Evolutionary conservation across 139 green algal species (phyloP).

Genomic region (Zygnema cylindricum): DNA sequence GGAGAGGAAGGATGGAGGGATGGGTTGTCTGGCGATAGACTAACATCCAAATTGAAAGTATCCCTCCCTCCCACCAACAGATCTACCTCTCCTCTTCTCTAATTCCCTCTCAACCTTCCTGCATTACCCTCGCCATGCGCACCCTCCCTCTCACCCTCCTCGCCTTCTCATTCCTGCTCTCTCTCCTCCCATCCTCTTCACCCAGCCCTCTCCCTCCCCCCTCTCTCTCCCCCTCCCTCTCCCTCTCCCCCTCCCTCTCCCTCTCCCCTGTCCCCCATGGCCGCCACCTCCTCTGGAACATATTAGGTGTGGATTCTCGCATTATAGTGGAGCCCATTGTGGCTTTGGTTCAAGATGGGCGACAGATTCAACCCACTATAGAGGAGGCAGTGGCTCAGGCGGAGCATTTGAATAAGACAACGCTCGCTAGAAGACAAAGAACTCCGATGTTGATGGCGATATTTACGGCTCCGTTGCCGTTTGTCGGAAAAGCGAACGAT

Average conservation of each 20-base stretch:
- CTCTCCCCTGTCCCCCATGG: neutral
- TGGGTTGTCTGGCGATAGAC: too few relatives aligned
- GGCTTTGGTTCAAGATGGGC: neutral
- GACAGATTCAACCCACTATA: neutral
- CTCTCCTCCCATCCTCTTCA: neutral
- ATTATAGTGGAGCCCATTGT: neutral
- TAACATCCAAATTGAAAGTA: too few relatives aligned
- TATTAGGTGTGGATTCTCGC: neutral
- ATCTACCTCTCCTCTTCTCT: neutral
- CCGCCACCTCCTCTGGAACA: neutral
- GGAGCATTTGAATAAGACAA: neutral
- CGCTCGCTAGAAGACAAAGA: neutral
- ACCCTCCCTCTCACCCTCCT: neutral
- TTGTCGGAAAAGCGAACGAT: neutral
- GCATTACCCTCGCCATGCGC: neutral
- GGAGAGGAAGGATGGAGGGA: too few relatives aligned
- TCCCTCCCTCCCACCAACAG: neutral
- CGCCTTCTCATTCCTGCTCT: neutral
- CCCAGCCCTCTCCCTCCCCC: neutral
- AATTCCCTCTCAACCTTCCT: neutral
- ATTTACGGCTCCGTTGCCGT: constrained; percentile 38
- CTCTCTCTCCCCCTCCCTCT: neutral
- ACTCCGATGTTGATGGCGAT: constrained; percentile 23
- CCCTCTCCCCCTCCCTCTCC: neutral
- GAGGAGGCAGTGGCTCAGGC: neutral